phyloP scores from a whole-genome alignment of 148 eudicot genomes.

The Nyssa sinensis region DNA sequence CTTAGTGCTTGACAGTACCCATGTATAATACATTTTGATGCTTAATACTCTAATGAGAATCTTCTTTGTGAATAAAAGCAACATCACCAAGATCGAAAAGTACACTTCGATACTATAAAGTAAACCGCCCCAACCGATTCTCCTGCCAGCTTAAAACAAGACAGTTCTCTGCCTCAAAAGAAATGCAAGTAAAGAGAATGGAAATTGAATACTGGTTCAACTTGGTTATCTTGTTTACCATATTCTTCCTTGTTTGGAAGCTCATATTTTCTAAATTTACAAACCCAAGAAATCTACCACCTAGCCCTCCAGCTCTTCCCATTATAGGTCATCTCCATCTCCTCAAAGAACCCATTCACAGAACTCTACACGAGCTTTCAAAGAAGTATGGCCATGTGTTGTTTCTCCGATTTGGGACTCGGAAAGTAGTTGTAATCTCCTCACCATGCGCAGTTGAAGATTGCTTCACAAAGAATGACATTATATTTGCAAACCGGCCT shows the following conservation, averaged over 20 bases:
- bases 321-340: slow-evolving; percentile 21
- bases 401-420: slow-evolving; percentile 3
- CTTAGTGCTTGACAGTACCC: too few relatives aligned
- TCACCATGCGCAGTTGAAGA: slow-evolving; percentile 15
- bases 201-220: too few relatives aligned
- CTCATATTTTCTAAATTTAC: not conserved
- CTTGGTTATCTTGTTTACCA: not conserved
- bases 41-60: too few relatives aligned
- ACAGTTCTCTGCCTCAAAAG: too few relatives aligned
- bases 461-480: slow-evolving; percentile 11
- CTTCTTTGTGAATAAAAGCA: too few relatives aligned
- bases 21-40: too few relatives aligned
- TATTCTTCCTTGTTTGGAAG: slow-evolving; percentile 1
- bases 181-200: too few relatives aligned
- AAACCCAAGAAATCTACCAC: not conserved
- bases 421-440: not conserved
- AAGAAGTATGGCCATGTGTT: slow-evolving; percentile 12
- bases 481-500: slow-evolving; percentile 14
- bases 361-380: slow-evolving; percentile 5
- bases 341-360: not conserved
- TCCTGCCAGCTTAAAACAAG: too few relatives aligned
- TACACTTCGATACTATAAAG: too few relatives aligned
- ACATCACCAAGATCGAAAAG: too few relatives aligned
- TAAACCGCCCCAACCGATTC: too few relatives aligned
- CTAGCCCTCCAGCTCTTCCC: slow-evolving; percentile 16